phyloP scores from a whole-genome alignment of 352 stramenopile genomes.

The Pythium plurisporium region DNA sequence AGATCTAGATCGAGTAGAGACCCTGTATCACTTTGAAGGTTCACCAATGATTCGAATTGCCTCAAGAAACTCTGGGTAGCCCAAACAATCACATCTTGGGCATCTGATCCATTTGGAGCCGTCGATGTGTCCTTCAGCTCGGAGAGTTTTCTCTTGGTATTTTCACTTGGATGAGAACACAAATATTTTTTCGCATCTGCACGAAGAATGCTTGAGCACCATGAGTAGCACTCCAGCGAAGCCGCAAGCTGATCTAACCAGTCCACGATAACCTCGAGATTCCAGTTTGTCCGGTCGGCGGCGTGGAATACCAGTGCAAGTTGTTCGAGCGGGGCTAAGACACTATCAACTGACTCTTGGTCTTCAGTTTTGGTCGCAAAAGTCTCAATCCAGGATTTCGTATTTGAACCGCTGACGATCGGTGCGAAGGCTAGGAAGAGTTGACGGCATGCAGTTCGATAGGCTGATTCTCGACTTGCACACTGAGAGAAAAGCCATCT shows the following conservation, averaged over 20 bases:
- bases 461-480: conserved; percentile 11
- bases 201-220: conserved; percentile 46
- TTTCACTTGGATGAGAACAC: conserved; percentile 15
- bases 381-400: conserved; percentile 47
- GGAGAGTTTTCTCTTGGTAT: conserved; percentile 32
- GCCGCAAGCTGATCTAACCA: conserved; percentile 66
- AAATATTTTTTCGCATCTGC: conserved; percentile 18
- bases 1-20: background rate
- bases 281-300: conserved; percentile 19
- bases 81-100: conserved; percentile 1
- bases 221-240: conserved; percentile 52
- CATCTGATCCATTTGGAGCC: background rate
- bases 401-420: conserved; percentile 34
- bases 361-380: conserved; percentile 27
- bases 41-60: conserved; percentile 1
- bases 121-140: background rate
- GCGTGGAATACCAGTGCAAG: conserved; percentile 28
- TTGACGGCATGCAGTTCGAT: conserved; percentile 18
- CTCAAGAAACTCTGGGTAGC: conserved; percentile 7
- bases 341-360: conserved; percentile 12
- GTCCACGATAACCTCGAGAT: conserved; percentile 20
- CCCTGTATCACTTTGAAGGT: background rate
- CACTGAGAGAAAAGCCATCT: conserved; percentile 23
- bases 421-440: conserved; percentile 21
- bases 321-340: conserved; percentile 45